Evolutionary conservation across 805 yeast genomes (phyloP).

Genomic region (Candida khao-thaluensis): DNA sequence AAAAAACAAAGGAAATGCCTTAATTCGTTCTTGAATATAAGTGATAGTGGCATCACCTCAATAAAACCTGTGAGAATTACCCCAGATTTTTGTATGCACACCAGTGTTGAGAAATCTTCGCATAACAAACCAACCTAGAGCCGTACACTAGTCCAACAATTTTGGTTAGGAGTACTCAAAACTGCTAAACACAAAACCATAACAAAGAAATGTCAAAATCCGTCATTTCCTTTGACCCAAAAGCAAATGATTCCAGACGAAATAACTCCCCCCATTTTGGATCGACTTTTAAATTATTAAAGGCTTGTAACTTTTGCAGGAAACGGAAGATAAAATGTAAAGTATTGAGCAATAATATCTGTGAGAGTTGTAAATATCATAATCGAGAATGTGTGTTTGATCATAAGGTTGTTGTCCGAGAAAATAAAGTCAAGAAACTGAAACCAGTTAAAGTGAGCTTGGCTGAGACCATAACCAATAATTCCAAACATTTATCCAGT

Average conservation of each 20-base stretch:
- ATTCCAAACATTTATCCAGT: conserved; percentile 10
- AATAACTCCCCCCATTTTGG: conserved; percentile 8
- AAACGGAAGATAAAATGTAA: conserved; percentile 21
- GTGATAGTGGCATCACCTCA: too few relatives aligned
- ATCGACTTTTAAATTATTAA: conserved; percentile 17
- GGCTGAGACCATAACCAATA: conserved; percentile 6
- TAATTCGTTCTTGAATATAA: too few relatives aligned
- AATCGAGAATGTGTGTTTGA: conserved; percentile 18
- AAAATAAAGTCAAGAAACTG: conserved; percentile 3
- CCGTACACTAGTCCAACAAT: too few relatives aligned
- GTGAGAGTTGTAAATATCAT: conserved; percentile 19
- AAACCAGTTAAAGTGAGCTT: not conserved
- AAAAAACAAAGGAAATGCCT: too few relatives aligned
- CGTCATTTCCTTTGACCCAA: not conserved
- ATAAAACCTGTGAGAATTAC: too few relatives aligned
- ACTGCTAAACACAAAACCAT: too few relatives aligned
- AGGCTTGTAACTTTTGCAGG: conserved; percentile 22
- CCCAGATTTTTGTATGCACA: too few relatives aligned
- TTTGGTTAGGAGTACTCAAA: too few relatives aligned
- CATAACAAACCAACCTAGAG: too few relatives aligned
- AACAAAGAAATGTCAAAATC: conserved; percentile 1
- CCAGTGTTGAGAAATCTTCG: too few relatives aligned
- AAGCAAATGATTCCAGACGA: not conserved
- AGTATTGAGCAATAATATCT: conserved; percentile 9
- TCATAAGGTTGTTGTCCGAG: conserved; percentile 16